Base-by-base conservation (phyloP, 768 basidiomycete genomes). In the Kwoniella sp. region DNA sequence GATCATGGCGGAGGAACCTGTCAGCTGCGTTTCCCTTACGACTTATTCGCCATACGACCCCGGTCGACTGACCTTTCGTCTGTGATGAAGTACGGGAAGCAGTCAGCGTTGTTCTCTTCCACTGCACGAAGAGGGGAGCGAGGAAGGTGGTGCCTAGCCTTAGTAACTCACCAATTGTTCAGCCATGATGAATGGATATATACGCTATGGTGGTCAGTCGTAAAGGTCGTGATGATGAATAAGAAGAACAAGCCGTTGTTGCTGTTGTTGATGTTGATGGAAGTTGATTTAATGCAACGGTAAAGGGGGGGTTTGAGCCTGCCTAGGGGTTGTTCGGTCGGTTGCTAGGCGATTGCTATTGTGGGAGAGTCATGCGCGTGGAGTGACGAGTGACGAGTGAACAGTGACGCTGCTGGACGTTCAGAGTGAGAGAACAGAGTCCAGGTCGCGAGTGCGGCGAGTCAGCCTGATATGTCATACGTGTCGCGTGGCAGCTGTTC, bases 141-240 rank as follows among this genome's bases (percentile, higher is more conserved):
- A 34, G 34, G 7, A 5, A 34, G 13, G 34, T 34, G 34, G 34
- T 5, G 34, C 34, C 34, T 5, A 34, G 34, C 5, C 34, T 5
- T 55, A 23, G 29, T 25, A 8, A 82, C 85, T 73, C 70, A 86
- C 86, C 71, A 86, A 73, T 80, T 85, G 84, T 72, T 86, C 86
- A 69, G 85, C 85, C 86, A 86, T 86, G 29, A 45, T 70, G 70
- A 37, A 55, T 61, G 47, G 1, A 5, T 55, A 22, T 26, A 29
- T 28, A 4, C 55, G 31, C 20, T 50, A 51, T 59, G 9, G 41
- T 26, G 58, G 20, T 54, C 23, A 30, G 25, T 65, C 63, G 63
- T 65, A 17, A 65, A 31, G 26, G 34, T 45, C 41, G 55, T 55
- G 52, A 34, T 57, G 31, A 25, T 29, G 22, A 23, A n/a, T 55